phyloP scores from a whole-genome alignment of 768 basidiomycete species.

The Leccinum longicurvipes region DNA sequence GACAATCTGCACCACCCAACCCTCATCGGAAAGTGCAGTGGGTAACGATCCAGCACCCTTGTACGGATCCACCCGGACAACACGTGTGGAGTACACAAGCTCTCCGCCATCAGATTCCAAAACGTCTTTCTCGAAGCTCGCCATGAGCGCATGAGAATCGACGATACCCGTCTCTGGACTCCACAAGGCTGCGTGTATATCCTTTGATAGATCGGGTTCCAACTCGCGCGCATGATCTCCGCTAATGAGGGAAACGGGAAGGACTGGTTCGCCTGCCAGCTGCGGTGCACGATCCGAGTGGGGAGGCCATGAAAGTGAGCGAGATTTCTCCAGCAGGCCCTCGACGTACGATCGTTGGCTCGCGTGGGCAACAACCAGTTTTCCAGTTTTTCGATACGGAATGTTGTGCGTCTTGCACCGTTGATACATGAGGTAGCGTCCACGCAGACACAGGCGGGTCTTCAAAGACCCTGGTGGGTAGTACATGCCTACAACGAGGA shows the following conservation, averaged over 20 bases:
- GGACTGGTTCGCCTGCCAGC: constrained; percentile 31
- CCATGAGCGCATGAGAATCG: constrained; percentile 82
- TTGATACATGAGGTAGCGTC: constrained; percentile 79
- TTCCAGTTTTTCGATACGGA: constrained; percentile 72
- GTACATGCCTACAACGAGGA: constrained; percentile 58
- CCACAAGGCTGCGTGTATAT: constrained; percentile 73
- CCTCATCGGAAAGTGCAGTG: constrained; percentile 41
- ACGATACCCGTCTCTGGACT: constrained; percentile 89
- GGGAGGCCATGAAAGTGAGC: constrained; percentile 48
- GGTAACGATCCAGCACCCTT: constrained; percentile 21
- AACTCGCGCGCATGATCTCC: constrained; percentile 65
- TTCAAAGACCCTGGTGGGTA: constrained; percentile 84
- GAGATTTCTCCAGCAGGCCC: constrained; percentile 60
- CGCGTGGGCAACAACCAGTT: constrained; percentile 80
- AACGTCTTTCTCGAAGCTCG: constrained; percentile 80
- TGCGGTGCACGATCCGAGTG: constrained; percentile 30
- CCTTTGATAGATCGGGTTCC: constrained; percentile 77
- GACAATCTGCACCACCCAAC: constrained; percentile 87
- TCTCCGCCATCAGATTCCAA: constrained; percentile 63
- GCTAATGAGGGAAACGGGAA: constrained; percentile 67
- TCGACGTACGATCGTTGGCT: constrained; percentile 71
- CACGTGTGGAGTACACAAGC: constrained; percentile 74
- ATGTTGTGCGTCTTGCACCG: constrained; percentile 63
- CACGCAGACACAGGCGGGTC: constrained; percentile 80
- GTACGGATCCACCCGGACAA: constrained; percentile 80